phyloP scores from a whole-genome alignment of 768 basidiomycete species.

The Fomitopsis pulvina region DNA sequence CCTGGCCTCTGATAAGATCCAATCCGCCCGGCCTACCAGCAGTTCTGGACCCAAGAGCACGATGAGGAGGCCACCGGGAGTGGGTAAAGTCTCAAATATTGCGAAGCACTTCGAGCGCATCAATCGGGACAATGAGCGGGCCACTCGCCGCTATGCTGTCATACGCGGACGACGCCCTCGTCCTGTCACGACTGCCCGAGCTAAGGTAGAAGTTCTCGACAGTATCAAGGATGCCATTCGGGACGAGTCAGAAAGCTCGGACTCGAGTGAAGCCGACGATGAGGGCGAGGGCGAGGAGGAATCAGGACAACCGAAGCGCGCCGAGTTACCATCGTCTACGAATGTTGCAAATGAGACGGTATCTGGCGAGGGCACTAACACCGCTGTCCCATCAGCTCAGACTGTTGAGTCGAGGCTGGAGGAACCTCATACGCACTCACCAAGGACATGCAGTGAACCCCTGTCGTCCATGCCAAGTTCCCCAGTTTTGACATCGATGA shows the following conservation, averaged over 20 bases:
- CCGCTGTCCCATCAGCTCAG: background rate
- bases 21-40: conserved; percentile 32
- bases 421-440: background rate
- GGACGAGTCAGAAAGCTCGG: conserved; percentile 72
- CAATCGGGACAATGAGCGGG: conserved; percentile 63
- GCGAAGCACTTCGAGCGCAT: conserved; percentile 89
- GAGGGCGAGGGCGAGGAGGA: conserved; percentile 60
- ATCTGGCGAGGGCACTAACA: background rate
- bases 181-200: conserved; percentile 83
- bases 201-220: conserved; percentile 82
- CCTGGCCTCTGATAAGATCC: conserved; percentile 29
- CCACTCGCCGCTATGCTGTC: conserved; percentile 76
- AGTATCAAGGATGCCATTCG: conserved; percentile 88
- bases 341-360: background rate
- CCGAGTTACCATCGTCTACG: background rate
- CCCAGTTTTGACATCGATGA: conserved; percentile 28
- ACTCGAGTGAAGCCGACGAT: conserved; percentile 60
- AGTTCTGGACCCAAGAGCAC: conserved; percentile 41
- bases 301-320: conserved; percentile 8
- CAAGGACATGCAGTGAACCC: conserved; percentile 14
- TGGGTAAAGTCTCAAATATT: conserved; percentile 79
- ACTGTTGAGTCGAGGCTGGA: background rate
- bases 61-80: conserved; percentile 45
- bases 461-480: conserved; percentile 53
- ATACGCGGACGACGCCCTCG: conserved; percentile 83